Evolutionary conservation across 495 filamentous ascomycete genomes (phyloP), one percentile per base, ranked within the genome.

Genomic region (Aspergillus nanangensis): DNA sequence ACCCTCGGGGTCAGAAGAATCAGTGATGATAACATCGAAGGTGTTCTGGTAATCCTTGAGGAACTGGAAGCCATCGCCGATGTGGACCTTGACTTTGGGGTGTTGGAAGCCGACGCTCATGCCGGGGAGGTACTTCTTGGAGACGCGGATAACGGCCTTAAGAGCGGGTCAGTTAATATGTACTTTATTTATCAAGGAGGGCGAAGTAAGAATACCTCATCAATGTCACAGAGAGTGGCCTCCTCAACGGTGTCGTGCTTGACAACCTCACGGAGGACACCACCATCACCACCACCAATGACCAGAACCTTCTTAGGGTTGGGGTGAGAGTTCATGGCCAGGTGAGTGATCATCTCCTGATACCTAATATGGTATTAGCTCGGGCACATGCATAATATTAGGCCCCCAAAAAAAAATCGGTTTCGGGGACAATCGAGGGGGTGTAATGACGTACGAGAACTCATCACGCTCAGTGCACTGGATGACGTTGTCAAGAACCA

Each of bases 341-440:
- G 79, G 72, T 99, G 90, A 47, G 93, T 89, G 74, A 99, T 99
- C 93, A 99, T 99, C 81, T 99, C 94, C 75, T 99, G 94, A 82
- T 97, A 97, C 48, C 80, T 83, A 11, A n/a, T 10, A 46, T 41
- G n/a, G n/a, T n/a, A n/a, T n/a, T n/a, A n/a, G n/a, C n/a, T n/a
- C n/a, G n/a, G n/a, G n/a, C n/a, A n/a, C n/a, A 82, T 97, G 96
- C 48, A 80, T 83, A 11, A n/a, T 10, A 46, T 41, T 27, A 17
- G n/a, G 22, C 10, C 29, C 20, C 13, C 21, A 38, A 38, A 14
- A 17, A 37, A 33, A 13, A 19, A 22, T 19, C 5, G 35, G 35
- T 5, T 23, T 49, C 3, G 19, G 18, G 18, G 3, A 1, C 9
- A 20, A 10, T 20, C 13, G 23, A 7, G 8, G 23, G 25, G 9